phyloP scores from a whole-genome alignment of 139 green algal species.

The Pleodorina starrii region DNA sequence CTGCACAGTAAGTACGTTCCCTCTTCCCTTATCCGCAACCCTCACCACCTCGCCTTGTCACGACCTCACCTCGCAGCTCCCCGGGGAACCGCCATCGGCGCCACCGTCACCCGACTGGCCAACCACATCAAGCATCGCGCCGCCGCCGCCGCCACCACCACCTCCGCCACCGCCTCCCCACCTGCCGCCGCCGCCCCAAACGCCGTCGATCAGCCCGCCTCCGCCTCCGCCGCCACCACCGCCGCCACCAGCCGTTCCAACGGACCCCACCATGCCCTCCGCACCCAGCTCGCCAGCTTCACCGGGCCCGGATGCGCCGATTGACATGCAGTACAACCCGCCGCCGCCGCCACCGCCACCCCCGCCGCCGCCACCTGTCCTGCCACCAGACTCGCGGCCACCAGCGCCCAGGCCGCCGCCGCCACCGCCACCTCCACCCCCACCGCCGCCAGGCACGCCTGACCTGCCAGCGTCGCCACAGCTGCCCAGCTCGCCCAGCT shows the following conservation, averaged over 20 bases:
- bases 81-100: background rate
- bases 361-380: background rate
- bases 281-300: background rate
- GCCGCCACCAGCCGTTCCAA: background rate
- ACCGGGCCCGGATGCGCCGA: background rate
- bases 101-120: slow-evolving; percentile 1
- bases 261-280: background rate
- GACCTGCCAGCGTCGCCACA: background rate
- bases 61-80: slow-evolving; percentile 4
- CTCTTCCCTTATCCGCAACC: too few species aligned
- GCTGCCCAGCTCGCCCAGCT: background rate
- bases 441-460: background rate
- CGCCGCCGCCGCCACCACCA: background rate
- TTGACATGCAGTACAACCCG: background rate
- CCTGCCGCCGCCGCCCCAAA: background rate
- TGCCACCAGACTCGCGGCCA: background rate
- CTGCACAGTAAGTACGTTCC: too few species aligned
- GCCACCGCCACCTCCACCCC: background rate
- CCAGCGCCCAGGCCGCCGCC: background rate
- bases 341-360: background rate
- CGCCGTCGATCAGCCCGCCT: background rate
- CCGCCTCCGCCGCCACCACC: background rate
- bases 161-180: background rate
- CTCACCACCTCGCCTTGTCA: too few species aligned
- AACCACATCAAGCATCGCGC: background rate